Evolutionary conservation across 768 basidiomycete species (phyloP).

Genomic region (Boletellus ananas): DNA sequence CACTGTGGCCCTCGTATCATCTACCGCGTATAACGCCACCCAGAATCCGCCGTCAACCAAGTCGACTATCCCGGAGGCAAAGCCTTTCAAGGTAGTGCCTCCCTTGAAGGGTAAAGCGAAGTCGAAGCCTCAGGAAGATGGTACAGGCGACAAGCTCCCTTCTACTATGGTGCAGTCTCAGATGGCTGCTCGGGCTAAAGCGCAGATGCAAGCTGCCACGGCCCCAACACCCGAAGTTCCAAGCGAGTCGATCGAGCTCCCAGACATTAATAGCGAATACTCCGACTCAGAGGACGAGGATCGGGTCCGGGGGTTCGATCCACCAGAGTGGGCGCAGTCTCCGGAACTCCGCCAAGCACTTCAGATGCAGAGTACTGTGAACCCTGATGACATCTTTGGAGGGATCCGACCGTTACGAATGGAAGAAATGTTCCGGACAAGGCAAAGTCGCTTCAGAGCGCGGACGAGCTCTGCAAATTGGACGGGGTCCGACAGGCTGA

Average conservation of each 20-base stretch:
- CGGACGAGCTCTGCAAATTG: conserved; percentile 95
- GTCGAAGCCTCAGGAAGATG: conserved; percentile 44
- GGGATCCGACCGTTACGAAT: conserved; percentile 80
- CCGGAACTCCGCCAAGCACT: conserved; percentile 80
- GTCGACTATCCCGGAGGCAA: conserved; percentile 29
- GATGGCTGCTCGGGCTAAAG: conserved; percentile 69
- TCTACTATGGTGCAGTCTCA: conserved; percentile 60
- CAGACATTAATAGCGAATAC: conserved; percentile 95
- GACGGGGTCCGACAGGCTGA: conserved; percentile 88
- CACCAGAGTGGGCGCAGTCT: conserved; percentile 89
- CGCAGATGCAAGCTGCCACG: conserved; percentile 58
- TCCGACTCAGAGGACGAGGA: conserved; percentile 94
- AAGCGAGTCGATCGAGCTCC: conserved; percentile 85
- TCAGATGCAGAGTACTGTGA: conserved; percentile 77
- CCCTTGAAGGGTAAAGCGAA: conserved; percentile 50
- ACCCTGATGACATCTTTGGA: conserved; percentile 91
- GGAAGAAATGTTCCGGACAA: conserved; percentile 87
- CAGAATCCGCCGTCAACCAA: conserved; percentile 32
- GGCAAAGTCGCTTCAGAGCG: conserved; percentile 79
- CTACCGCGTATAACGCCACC: conserved; percentile 39
- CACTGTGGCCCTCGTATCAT: conserved; percentile 33
- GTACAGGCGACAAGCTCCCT: conserved; percentile 47
- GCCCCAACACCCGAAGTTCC: conserved; percentile 47
- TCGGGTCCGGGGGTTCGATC: conserved; percentile 64
- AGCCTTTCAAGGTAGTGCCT: conserved; percentile 36